These are phyloP conservation scores for Cyphellophora europaea DNA, from an alignment of 2,329 filamentous ascomycete genomes.

Conservation along the genomic window DNA sequence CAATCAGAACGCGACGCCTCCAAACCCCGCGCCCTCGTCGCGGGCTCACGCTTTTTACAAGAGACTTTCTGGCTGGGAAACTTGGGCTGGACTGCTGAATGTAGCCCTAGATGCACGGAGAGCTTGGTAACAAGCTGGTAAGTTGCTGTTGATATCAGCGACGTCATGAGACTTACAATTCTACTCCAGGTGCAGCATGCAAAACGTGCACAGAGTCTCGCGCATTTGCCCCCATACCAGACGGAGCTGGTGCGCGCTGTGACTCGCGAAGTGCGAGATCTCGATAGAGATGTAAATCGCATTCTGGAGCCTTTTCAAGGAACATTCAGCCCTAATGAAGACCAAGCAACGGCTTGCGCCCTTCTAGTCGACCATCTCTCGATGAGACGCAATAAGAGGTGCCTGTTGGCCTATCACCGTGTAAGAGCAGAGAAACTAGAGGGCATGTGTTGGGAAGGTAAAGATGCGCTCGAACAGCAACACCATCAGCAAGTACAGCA, in stretches of 20 bases:
- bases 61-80: too few relatives aligned
- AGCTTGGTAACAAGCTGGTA: conserved; percentile 78
- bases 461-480: conserved; percentile 64
- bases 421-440: conserved; percentile 86
- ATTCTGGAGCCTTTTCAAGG: conserved; percentile 76
- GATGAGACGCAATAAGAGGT: conserved; percentile 94
- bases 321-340: conserved; percentile 72
- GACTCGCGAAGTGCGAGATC: conserved; percentile 82
- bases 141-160: conserved; percentile 12
- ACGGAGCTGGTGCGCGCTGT: conserved; percentile 81
- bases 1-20: too few relatives aligned
- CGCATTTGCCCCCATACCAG: conserved; percentile 83
- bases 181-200: conserved; percentile 72
- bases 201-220: conserved; percentile 81
- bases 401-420: conserved; percentile 85
- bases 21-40: too few relatives aligned
- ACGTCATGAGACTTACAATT: neutral
- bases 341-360: conserved; percentile 77
- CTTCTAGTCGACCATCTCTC: conserved; percentile 88
- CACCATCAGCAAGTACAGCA: conserved; percentile 43
- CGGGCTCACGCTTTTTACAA: too few relatives aligned
- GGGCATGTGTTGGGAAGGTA: conserved; percentile 84
- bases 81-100: too few relatives aligned
- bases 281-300: conserved; percentile 73
- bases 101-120: conserved; percentile 63